These are phyloP conservation scores for Septoria linicola DNA, from an alignment of 2,329 filamentous ascomycete genomes.

Conservation along the genomic window DNA sequence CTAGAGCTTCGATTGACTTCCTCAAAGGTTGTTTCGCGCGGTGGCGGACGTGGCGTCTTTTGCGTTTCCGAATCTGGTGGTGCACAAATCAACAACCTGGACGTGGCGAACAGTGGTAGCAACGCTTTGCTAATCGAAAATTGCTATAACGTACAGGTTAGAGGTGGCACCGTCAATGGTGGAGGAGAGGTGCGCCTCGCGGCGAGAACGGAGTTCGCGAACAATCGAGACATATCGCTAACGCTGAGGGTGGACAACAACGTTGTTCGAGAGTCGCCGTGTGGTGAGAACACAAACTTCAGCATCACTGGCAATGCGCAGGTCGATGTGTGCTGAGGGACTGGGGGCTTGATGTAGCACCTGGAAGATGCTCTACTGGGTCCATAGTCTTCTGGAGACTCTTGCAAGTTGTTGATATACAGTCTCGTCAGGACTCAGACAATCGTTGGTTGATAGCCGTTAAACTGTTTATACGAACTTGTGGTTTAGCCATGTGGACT, in stretches of 20 bases:
- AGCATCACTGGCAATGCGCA: conserved; percentile 49
- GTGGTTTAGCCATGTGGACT: no score
- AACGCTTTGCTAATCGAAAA: conserved; percentile 61
- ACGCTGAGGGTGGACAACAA: conserved; percentile 52
- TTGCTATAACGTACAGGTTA: conserved; percentile 57
- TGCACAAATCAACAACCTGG: conserved; percentile 51
- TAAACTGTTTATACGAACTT: no score
- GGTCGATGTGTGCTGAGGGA: conserved; percentile 44
- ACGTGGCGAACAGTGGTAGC: conserved; percentile 55
- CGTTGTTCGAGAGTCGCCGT: conserved; percentile 55
- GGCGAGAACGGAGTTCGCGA: conserved; percentile 55
- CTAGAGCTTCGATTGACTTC: no score
- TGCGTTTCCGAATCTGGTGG: conserved; percentile 58
- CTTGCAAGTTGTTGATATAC: no score
- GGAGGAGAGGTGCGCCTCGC: conserved; percentile 57
- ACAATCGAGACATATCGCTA: conserved; percentile 54
- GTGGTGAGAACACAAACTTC: conserved; percentile 55
- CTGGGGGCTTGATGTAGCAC: no score
- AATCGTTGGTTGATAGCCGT: no score
- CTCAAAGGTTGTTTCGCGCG: conserved; percentile 48
- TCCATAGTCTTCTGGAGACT: no score
- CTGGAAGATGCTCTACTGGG: no score
- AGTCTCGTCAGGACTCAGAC: no score
- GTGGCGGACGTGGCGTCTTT: conserved; percentile 58
- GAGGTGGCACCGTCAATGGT: conserved; percentile 52